A percentile compares a stretch with the other conserved stretches of the same genome.
Evolutionary conservation across 2,329 filamentous ascomycete species (phyloP).

Genomic region (Ophiostoma pallidulum): DNA sequence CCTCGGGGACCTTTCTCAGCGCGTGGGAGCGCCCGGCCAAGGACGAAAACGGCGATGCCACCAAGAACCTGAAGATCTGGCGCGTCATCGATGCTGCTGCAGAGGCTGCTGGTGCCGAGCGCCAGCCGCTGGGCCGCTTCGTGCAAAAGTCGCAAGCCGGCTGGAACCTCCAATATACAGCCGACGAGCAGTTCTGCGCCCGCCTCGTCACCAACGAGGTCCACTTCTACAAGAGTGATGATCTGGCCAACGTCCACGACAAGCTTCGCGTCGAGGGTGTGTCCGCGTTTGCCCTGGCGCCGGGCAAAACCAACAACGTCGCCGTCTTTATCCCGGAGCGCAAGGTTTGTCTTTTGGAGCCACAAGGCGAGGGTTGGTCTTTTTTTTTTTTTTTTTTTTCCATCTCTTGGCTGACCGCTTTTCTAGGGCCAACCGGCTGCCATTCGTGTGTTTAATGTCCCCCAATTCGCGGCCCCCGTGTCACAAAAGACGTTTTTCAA

Average conservation of each 20-base stretch:
- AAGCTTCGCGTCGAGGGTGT: slow-evolving; percentile 90
- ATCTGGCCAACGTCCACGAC: slow-evolving; percentile 84
- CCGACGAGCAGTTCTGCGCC: slow-evolving; percentile 87
- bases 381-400: neutral
- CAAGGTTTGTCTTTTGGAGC: slow-evolving; percentile 56
- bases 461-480: slow-evolving; percentile 70
- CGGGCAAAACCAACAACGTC: slow-evolving; percentile 81
- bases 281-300: slow-evolving; percentile 78
- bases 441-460: slow-evolving; percentile 90
- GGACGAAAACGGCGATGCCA: slow-evolving; percentile 85
- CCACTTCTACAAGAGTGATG: slow-evolving; percentile 86
- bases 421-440: slow-evolving; percentile 77
- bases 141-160: slow-evolving; percentile 93
- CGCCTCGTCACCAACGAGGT: slow-evolving; percentile 94
- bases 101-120: slow-evolving; percentile 50
- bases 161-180: slow-evolving; percentile 96
- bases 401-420: slow-evolving; percentile 17
- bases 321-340: slow-evolving; percentile 93
- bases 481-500: slow-evolving; percentile 99
- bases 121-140: slow-evolving; percentile 73
- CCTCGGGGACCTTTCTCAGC: slow-evolving; percentile 82
- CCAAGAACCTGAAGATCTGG: slow-evolving; percentile 97
- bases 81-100: slow-evolving; percentile 62
- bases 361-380: neutral
- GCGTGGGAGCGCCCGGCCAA: slow-evolving; percentile 93